A percentile compares a stretch with the other conserved stretches of the same genome.
These are phyloP conservation scores for Panicum hallii DNA, from an alignment of 202 grass and related monocot species.

Conservation along the genomic window DNA sequence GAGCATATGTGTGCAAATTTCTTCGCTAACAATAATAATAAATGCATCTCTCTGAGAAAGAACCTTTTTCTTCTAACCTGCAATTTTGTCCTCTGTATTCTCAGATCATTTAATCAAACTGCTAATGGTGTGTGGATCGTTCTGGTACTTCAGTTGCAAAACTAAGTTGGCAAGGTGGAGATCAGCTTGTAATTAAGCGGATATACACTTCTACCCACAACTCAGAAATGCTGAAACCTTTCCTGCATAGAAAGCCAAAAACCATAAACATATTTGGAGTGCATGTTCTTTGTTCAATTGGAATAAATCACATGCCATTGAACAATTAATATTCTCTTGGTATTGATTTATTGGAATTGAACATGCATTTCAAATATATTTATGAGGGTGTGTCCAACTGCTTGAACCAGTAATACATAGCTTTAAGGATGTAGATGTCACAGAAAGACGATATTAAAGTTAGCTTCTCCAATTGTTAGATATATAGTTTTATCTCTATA, in stretches of 20 bases:
- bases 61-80: background rate
- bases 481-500: no score
- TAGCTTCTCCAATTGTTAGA: no score
- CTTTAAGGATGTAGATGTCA: no score
- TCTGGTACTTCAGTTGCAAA: no score
- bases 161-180: no score
- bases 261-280: background rate
- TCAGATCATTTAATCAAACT: background rate
- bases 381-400: no score
- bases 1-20: background rate
- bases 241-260: background rate
- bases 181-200: background rate
- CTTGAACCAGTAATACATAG: no score
- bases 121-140: background rate
- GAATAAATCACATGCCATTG: background rate
- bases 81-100: background rate
- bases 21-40: background rate
- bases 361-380: no score
- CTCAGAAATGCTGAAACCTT: background rate
- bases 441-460: no score
- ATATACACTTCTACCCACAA: background rate
- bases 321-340: no score
- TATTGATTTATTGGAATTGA: no score
- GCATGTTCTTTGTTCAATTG: background rate
- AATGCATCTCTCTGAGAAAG: background rate